Conservation (phyloP, 352 stramenopile species). For the Phytopythium helicoides region DNA sequence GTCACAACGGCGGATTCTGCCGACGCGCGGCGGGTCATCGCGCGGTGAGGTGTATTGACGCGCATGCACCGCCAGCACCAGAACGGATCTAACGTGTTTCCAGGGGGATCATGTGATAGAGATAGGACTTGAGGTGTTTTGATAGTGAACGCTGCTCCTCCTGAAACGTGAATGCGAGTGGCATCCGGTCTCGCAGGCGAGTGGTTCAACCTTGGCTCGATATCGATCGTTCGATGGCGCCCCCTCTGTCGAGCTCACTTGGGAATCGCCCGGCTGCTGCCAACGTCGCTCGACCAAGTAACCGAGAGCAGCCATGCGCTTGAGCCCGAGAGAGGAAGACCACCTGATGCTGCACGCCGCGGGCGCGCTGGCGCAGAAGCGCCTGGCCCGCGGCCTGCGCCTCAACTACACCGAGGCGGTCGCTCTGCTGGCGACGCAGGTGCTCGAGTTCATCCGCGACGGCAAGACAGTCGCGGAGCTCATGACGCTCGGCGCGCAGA, state of each 20-base stretch:
- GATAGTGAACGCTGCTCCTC: neutral
- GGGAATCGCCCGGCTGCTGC: conserved; percentile 9
- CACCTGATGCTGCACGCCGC: conserved; percentile 81
- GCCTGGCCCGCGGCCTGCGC: conserved; percentile 88
- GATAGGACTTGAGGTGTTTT: neutral
- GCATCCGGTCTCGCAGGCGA: neutral
- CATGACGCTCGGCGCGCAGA: conserved; percentile 83
- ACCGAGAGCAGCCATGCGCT: conserved; percentile 28
- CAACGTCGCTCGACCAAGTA: conserved; percentile 8
- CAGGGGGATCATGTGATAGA: too few relatives aligned
- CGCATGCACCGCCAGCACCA: neutral
- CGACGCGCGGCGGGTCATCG: conserved; percentile 2
- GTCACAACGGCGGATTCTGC: neutral
- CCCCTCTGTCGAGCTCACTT: conserved; percentile 10
- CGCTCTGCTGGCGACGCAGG: conserved; percentile 91
- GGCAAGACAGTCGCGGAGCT: conserved; percentile 85
- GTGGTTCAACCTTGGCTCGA: neutral
- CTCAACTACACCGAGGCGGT: conserved; percentile 94
- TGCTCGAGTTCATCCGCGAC: conserved; percentile 95
- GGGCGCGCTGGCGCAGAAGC: conserved; percentile 93
- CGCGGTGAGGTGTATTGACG: neutral
- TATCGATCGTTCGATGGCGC: neutral
- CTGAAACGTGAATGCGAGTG: neutral
- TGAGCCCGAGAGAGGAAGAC: conserved; percentile 71
- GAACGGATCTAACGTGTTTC: neutral